A percentile compares a stretch with the other conserved stretches of the same genome.
phyloP scores from a whole-genome alignment of 192 early-diverging fungal genomes.

The Rhizoclosmatium globosum region DNA sequence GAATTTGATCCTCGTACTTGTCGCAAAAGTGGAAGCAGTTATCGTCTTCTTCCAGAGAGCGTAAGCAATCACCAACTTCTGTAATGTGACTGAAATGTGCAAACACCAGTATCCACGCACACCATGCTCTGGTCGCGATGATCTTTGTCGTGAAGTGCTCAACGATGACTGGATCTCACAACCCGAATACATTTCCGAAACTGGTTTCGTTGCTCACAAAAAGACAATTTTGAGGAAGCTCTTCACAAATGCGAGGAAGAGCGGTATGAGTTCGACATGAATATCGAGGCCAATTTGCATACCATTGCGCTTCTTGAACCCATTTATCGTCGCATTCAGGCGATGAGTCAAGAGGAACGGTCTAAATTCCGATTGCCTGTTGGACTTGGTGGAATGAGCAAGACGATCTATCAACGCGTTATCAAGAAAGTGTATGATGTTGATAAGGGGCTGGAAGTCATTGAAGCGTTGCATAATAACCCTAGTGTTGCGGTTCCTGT shows the following conservation, averaged over 20 bases:
- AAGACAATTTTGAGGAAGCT: conserved; percentile 94
- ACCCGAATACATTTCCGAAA: conserved; percentile 92
- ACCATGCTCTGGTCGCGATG: conserved; percentile 92
- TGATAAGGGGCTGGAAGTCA: conserved; percentile 86
- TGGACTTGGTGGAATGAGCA: conserved; percentile 76
- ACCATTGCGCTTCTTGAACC: conserved; percentile 91
- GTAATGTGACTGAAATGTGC: not conserved
- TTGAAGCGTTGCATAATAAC: conserved; percentile 91
- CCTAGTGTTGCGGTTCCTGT: conserved; percentile 92
- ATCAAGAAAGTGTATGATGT: conserved; percentile 95
- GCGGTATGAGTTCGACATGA: conserved; percentile 96
- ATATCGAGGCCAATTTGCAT: conserved; percentile 93
- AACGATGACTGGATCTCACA: conserved; percentile 96
- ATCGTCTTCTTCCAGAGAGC: conserved; percentile 69
- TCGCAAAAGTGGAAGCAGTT: conserved; percentile 75
- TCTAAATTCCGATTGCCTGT: conserved; percentile 73
- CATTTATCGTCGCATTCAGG: conserved; percentile 83
- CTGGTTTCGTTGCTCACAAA: conserved; percentile 84
- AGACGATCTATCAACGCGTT: conserved; percentile 89
- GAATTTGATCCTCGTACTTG: conserved; percentile 71
- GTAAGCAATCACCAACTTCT: conserved; percentile 52
- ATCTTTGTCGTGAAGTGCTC: conserved; percentile 90
- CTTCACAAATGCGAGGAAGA: conserved; percentile 97
- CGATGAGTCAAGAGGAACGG: conserved; percentile 84
- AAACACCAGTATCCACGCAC: conserved; percentile 39